These are phyloP conservation scores for Glycine latifolia DNA, from an alignment of 306 rosid species.

Conservation along the genomic window DNA sequence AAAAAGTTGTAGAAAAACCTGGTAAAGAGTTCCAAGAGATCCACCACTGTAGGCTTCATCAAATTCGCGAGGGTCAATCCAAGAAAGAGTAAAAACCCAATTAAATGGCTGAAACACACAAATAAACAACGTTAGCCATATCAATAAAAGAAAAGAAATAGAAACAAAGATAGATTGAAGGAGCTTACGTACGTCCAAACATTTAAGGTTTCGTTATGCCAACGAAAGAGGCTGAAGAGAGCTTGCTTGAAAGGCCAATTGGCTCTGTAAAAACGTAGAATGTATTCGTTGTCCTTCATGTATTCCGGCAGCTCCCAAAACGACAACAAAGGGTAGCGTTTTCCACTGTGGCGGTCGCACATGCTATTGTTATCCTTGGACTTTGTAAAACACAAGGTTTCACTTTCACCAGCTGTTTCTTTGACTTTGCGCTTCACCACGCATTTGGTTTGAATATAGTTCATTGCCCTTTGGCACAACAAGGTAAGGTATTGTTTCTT, in stretches of 20 bases:
- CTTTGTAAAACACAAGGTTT: conserved; percentile 17
- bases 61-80: conserved; percentile 81
- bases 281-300: conserved; percentile 95
- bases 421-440: conserved; percentile 52
- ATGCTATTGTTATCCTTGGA: background rate
- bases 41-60: conserved; percentile 72
- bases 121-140: background rate
- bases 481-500: no score
- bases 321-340: conserved; percentile 58
- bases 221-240: conserved; percentile 74
- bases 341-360: conserved; percentile 12
- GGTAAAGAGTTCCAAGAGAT: conserved; percentile 67
- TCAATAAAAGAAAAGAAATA: background rate
- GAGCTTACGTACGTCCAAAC: conserved; percentile 78
- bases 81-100: conserved; percentile 83
- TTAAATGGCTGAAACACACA: conserved; percentile 69
- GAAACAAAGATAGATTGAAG: no score
- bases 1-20: conserved; percentile 53
- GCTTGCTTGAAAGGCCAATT: conserved; percentile 86
- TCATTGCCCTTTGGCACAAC: conserved; percentile 28
- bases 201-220: conserved; percentile 94
- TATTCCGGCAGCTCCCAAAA: conserved; percentile 85
- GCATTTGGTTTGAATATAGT: conserved; percentile 46
- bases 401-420: conserved; percentile 42
- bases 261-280: conserved; percentile 75